Conservation (phyloP, 2,329 filamentous ascomycete genomes). For the Magnaporthiopsis incrustans region DNA sequence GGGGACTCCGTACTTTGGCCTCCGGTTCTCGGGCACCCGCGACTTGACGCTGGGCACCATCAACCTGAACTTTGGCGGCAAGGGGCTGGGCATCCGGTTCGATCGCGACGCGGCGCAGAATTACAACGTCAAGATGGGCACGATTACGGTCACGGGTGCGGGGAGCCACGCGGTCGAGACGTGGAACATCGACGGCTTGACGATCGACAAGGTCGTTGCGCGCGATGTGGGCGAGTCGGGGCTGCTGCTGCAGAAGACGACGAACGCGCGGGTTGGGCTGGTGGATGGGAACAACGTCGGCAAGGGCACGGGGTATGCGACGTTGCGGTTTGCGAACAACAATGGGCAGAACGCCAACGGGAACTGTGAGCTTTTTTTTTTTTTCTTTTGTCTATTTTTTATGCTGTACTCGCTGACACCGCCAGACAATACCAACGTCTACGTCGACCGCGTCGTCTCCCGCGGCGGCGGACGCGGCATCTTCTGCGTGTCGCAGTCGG, state of each 20-base stretch:
- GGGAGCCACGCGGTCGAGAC: constrained; percentile 50
- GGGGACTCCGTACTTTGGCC: constrained; percentile 48
- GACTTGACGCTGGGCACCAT: constrained; percentile 42
- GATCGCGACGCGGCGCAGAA: constrained; percentile 46
- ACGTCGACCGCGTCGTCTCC: constrained; percentile 43
- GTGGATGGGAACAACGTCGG: constrained; percentile 50
- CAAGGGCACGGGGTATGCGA: constrained; percentile 44
- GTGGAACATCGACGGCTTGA: constrained; percentile 50
- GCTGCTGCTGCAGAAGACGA: constrained; percentile 45
- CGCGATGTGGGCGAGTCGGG: constrained; percentile 47
- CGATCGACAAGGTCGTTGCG: constrained; percentile 43
- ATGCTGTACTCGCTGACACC: too few species aligned
- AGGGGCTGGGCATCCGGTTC: constrained; percentile 47
- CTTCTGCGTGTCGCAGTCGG: constrained; percentile 50
- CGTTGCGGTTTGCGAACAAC: constrained; percentile 48
- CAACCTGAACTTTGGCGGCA: constrained; percentile 43
- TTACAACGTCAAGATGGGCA: constrained; percentile 44
- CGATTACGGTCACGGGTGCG: constrained; percentile 42
- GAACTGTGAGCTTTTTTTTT: constrained; percentile 21
- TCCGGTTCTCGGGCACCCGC: constrained; percentile 45
- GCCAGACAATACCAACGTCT: constrained; percentile 43
- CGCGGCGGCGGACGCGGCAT: constrained; percentile 48
- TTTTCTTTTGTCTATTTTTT: too few species aligned
- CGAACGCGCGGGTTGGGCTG: constrained; percentile 42
- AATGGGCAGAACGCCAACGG: constrained; percentile 42